Percentiles rank a stretch among this genome's conserved stretches.
These are phyloP conservation scores for Vigna unguiculata DNA, from an alignment of 306 rosid genomes.

Conservation along the genomic window DNA sequence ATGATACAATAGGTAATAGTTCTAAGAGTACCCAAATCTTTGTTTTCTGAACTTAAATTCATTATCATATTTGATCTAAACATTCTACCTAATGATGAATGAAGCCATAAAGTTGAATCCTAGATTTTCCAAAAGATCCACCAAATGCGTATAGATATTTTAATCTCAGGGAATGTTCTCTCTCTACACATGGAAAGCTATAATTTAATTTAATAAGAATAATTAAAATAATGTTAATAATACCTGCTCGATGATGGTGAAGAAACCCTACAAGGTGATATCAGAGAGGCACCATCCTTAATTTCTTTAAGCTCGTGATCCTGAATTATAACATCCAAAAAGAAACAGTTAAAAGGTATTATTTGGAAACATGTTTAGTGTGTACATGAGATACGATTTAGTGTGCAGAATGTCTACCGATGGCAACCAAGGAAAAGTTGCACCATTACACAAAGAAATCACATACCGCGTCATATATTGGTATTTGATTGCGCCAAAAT, in stretches of 20 bases:
- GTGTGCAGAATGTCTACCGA: no score
- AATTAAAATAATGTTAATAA: conserved; percentile 19
- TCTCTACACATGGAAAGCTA: conserved; percentile 1
- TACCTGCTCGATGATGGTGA: conserved; percentile 40
- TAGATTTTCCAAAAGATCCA: background rate
- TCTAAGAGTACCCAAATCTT: no score
- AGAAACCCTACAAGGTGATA: conserved; percentile 52
- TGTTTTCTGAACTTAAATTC: no score
- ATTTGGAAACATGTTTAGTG: background rate
- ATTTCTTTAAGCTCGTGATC: conserved; percentile 64
- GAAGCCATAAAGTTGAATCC: background rate
- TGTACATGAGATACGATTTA: conserved; percentile 1
- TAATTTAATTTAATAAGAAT: background rate
- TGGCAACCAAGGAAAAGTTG: conserved; percentile 1
- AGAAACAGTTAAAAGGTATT: conserved; percentile 21
- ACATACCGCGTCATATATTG: conserved; percentile 75
- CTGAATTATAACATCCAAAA: conserved; percentile 48
- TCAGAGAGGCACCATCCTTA: conserved; percentile 43
- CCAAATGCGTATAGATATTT: conserved; percentile 9
- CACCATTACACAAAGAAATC: conserved; percentile 19
- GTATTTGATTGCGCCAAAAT: conserved; percentile 88
- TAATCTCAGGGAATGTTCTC: conserved; percentile 9
- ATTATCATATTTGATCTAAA: no score
- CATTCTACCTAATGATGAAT: background rate
- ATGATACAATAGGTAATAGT: no score